Evolutionary conservation across 768 basidiomycete species (phyloP), one percentile per base, ranked within the genome.

Genomic region (Tulasnella sp.): DNA sequence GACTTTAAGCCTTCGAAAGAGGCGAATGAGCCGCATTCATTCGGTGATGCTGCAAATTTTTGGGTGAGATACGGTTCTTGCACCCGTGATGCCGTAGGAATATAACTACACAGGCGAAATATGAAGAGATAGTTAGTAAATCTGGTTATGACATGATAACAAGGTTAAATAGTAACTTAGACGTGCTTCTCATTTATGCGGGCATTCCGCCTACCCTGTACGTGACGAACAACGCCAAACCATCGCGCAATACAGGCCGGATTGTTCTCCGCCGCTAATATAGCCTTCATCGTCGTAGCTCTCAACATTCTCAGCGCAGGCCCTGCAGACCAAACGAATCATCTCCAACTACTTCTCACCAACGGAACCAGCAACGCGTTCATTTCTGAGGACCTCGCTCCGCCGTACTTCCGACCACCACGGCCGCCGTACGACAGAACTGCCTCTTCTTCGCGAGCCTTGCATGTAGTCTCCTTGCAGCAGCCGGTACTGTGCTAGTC

Each of bases 181-280:
- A 52, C 19, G 50, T 34, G 5, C 50, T 52, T 27, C 31, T 52
- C 22, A 52, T 52, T 27, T 52, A 24, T 52, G 50, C 31, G 50
- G 19, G 50, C 19, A 24, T 12, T 29, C 4, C n/a, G n/a, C n/a
- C n/a, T n/a, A n/a, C n/a, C n/a, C n/a, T n/a, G n/a, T n/a, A n/a
- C n/a, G n/a, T n/a, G n/a, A n/a, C n/a, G n/a, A n/a, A n/a, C 17
- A 24, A 48, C 45, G 9, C 7, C 9, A 7, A 48, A 48, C 24
- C 30, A 5, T 7, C 24, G 24, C 24, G n/a, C n/a, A n/a, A n/a
- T n/a, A 5, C 5, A 52, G 50, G 50, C 50, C 9, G 50, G 50
- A 24, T 34, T 52, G 50, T 52, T 52, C 21, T 52, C 24, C 7
- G 50, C 24, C 12, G 19, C 31, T n/a, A 52, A 52, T 19, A 52